Base-by-base conservation (phyloP, 1,284 basidiomycete species). In the Porogramme epimiltina region DNA sequence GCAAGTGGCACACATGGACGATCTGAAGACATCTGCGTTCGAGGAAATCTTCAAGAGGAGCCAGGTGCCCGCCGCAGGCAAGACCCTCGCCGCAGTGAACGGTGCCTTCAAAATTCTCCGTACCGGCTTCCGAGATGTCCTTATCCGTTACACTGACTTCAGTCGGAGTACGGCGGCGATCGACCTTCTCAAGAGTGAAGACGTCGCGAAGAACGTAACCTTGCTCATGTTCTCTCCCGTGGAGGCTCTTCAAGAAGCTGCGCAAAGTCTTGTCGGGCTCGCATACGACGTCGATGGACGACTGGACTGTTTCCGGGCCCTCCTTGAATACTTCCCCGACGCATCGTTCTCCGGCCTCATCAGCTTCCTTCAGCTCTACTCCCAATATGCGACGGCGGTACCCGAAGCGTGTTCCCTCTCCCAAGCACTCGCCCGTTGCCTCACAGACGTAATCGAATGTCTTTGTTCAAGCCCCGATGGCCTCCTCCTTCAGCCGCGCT, bases 361-460 rank as follows among this genome's bases (percentile, higher is more conserved):
- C 47, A 70, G 74, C 16, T 88, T 86, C 62, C 77, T 97, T 3
- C 70, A 75, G 16, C 79, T 72, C 2, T 95, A 94, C 70, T 77
- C 79, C 49, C 69, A 73, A 16, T 82, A 85, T 54, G 86, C 90
- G 0, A 69, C 73, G 3, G 65, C 70, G 5, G 80, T 91, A 2
- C 88, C 91, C 1, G 95, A 98, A 65, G 93, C 93, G 0, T 93
- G 91, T 64, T 87, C 79, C 41, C 68, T 93, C 16, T 92, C 95
- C 2, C 91, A 91, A 64, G 87, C 91, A 23, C 81, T 97, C 22
- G 95, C 96, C 10, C 84, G 87, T 15, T 96, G 94, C 69, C 81
- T 97, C 62, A 92, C 92, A 3, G 95, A 98, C 66, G 81, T 96
- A 50, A 82, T 97, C 54, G 93, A 96, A 44, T 87, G 86, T 1